Base-by-base conservation (phyloP, 768 basidiomycete genomes). In the Trametes villosa region DNA sequence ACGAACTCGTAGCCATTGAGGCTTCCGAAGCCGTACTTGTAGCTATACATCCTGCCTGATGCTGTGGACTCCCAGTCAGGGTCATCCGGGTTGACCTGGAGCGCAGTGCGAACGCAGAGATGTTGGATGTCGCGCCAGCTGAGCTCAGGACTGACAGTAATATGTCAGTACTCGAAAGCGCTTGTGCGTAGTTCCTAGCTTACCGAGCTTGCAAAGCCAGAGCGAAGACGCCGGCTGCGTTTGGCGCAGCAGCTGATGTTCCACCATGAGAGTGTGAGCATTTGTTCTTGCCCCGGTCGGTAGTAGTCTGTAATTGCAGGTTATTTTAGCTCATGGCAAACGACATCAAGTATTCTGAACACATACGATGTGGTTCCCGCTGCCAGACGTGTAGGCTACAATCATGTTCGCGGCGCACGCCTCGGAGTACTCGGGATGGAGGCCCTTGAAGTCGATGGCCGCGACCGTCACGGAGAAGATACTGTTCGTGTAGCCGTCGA, bases 401-500 rank as follows among this genome's bases (percentile, higher is more conserved):
- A 98, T 81, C 86, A 99, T 88, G 74, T 98, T 98, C 2, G 97
- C 97, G 7, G 96, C 89, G 69, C 97, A 99, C n/a, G 94, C 78
- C 74, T 99, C 97, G 4, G 96, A 98, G 68, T 99, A 98, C 71
- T 92, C 94, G 15, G 97, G 97, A 70, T 97, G 97, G 31, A 95
- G 75, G 17, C 95, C 96, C 71, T 92, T 92, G 72, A 89, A 86
- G 69, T 98, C 97, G 60, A 98, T 81, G 0, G 97, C 93, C n/a
- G 94, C 88, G 29, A 99, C 94, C 0, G 97, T 99, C 42, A 99
- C 86, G 8, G 92, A 93, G 75, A 93, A 98, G 59, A 98, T 96
- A 68, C 91, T 93, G 72, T 99, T 99, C 13, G 97, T 99, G 73
- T 99, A 99, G 8, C 97, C 97, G 67, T 98, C 96, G 70, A 99